A percentile compares a stretch with the other conserved stretches of the same genome.
These are phyloP conservation scores for Hydnum rufescens DNA, from an alignment of 768 basidiomycete species.

Conservation along the genomic window DNA sequence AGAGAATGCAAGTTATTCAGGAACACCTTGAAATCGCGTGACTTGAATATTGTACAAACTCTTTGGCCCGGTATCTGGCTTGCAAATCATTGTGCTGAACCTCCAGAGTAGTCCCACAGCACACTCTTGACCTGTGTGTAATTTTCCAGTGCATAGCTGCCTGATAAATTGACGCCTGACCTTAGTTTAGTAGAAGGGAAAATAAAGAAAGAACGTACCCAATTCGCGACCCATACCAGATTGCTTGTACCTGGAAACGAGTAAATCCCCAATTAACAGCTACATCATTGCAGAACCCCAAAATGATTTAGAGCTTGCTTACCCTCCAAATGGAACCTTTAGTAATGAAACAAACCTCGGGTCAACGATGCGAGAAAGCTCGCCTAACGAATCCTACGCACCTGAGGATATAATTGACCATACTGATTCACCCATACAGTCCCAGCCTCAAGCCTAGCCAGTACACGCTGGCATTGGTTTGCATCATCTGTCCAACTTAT, in stretches of 20 bases:
- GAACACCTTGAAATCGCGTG: no score
- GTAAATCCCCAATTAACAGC: not conserved
- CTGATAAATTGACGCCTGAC: no score
- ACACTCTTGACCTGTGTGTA: constrained; percentile 69
- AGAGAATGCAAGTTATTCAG: no score
- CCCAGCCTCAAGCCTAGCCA: constrained; percentile 14
- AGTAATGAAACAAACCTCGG: not conserved
- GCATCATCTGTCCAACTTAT: not conserved
- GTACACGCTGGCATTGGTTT: not conserved
- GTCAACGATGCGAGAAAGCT: not conserved
- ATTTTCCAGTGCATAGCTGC: constrained; percentile 66
- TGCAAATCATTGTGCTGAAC: not conserved
- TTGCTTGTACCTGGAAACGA: constrained; percentile 42
- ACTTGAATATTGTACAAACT: no score
- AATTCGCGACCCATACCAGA: constrained; percentile 55
- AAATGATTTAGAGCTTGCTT: not conserved
- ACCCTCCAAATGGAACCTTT: constrained; percentile 1
- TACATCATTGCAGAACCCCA: not conserved
- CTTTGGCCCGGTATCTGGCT: no score
- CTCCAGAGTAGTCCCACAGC: constrained; percentile 46
- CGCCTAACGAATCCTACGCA: constrained; percentile 44
- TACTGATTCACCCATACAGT: constrained; percentile 87
- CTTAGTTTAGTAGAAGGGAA: no score
- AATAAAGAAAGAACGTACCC: no score
- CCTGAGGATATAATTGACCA: constrained; percentile 62